A percentile compares a stretch with the other conserved stretches of the same genome.
These are phyloP conservation scores for Alternaria conjuncta DNA, from an alignment of 2,329 filamentous ascomycete species.

Conservation along the genomic window DNA sequence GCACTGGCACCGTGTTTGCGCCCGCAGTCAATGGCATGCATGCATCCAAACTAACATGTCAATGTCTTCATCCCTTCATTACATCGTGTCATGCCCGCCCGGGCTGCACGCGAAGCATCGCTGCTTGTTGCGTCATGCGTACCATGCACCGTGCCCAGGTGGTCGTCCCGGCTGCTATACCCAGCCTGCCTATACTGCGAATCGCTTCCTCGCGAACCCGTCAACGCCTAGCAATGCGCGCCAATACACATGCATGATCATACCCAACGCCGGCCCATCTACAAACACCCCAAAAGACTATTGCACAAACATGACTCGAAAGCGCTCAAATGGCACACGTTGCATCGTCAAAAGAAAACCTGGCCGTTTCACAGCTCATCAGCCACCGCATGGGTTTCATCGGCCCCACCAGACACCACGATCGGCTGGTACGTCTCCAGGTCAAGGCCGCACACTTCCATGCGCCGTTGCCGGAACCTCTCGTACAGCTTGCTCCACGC, in stretches of 20 bases:
- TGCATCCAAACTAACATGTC: not conserved
- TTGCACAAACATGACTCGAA: not conserved
- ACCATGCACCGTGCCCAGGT: not conserved
- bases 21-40: not conserved
- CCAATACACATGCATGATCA: constrained; percentile 1
- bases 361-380: constrained; percentile 17
- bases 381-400: constrained; percentile 2
- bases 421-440: constrained; percentile 52
- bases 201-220: constrained; percentile 10
- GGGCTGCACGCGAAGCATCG: not conserved
- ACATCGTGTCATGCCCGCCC: not conserved
- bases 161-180: not conserved
- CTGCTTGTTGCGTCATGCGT: constrained; percentile 23
- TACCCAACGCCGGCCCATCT: not conserved
- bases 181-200: constrained; percentile 9
- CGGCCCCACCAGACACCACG: constrained; percentile 18
- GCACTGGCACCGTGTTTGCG: constrained; percentile 4
- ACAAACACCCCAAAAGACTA: not conserved
- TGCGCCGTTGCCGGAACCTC: constrained; percentile 56
- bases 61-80: not conserved
- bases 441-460: constrained; percentile 61
- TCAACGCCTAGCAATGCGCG: not conserved
- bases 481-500: constrained; percentile 60
- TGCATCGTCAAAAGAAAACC: constrained; percentile 1
- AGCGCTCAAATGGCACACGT: not conserved